Percentiles rank a stretch among this genome's conserved stretches.
Evolutionary conservation across 2,329 filamentous ascomycete genomes (phyloP).

Genomic region (Paracorniculantispora psalliotae): DNA sequence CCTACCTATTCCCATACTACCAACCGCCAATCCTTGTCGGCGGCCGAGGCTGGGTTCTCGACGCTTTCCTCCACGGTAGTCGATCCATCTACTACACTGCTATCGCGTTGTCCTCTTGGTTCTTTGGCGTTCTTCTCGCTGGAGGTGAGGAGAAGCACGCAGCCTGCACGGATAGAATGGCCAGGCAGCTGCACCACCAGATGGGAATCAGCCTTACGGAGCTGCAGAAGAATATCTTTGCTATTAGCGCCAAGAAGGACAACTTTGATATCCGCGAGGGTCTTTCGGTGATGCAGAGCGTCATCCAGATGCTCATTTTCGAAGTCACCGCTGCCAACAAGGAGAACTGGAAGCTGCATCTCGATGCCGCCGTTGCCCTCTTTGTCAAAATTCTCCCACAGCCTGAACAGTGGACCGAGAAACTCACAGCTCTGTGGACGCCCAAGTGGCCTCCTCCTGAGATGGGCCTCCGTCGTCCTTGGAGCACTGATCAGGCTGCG

Average conservation of each 20-base stretch:
- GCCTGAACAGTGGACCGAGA: slow-evolving; percentile 33
- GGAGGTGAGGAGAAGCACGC: slow-evolving; percentile 28
- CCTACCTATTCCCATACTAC: slow-evolving; percentile 60
- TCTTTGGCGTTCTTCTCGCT: slow-evolving; percentile 44
- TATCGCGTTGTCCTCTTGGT: slow-evolving; percentile 53
- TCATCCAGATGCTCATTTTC: slow-evolving; percentile 50
- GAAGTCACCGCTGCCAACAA: slow-evolving; percentile 42
- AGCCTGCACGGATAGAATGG: slow-evolving; percentile 31
- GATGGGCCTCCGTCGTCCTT: slow-evolving; percentile 30
- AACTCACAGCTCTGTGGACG: slow-evolving; percentile 27
- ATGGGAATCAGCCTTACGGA: slow-evolving; percentile 40
- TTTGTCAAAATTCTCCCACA: slow-evolving; percentile 41
- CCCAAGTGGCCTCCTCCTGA: slow-evolving; percentile 30
- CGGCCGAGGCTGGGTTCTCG: slow-evolving; percentile 57
- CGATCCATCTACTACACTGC: slow-evolving; percentile 53
- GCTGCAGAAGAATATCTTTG: slow-evolving; percentile 38
- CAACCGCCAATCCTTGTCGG: slow-evolving; percentile 49
- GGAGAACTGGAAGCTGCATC: slow-evolving; percentile 46
- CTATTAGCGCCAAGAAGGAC: slow-evolving; percentile 28
- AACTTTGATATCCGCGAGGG: slow-evolving; percentile 28
- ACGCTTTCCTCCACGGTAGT: slow-evolving; percentile 48
- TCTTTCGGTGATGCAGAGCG: slow-evolving; percentile 42
- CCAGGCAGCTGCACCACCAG: slow-evolving; percentile 37
- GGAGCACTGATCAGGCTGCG: slow-evolving; percentile 42
- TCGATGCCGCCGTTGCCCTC: slow-evolving; percentile 44